Evolutionary conservation across 305 asterid genomes (phyloP).

Genomic region (Withania somnifera): DNA sequence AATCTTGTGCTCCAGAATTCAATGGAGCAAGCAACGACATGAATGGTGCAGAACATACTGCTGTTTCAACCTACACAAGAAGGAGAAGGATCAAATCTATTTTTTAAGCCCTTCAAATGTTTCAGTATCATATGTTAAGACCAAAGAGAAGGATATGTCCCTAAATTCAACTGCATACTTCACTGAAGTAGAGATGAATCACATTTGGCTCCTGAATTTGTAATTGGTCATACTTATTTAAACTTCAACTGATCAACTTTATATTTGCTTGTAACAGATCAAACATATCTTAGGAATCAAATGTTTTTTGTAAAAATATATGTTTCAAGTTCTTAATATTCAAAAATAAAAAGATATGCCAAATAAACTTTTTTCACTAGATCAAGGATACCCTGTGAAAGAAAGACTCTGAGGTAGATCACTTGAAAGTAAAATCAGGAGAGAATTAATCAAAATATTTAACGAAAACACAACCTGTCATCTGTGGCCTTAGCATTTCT

Average conservation of each 20-base stretch:
- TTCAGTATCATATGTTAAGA: not conserved
- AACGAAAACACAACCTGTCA: not conserved
- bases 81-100: not conserved
- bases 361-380: not conserved
- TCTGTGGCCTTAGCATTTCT: not conserved
- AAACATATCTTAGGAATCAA: not conserved
- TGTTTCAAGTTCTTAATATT: not conserved
- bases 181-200: not conserved
- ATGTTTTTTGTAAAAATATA: not conserved
- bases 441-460: not conserved
- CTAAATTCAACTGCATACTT: not conserved
- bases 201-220: not conserved
- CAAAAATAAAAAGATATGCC: not conserved
- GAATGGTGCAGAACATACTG: constrained; percentile 79
- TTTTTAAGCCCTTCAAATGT: not conserved
- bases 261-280: not conserved
- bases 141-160: not conserved
- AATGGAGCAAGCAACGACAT: constrained; percentile 73
- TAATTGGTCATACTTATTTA: not conserved
- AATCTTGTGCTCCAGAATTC: constrained; percentile 52
- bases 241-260: no score
- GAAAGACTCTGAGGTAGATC: not conserved
- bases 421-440: not conserved
- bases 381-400: not conserved
- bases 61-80: constrained; percentile 67